phyloP scores from a whole-genome alignment of 1,139 yeast species.

The Taphrina betulina region DNA sequence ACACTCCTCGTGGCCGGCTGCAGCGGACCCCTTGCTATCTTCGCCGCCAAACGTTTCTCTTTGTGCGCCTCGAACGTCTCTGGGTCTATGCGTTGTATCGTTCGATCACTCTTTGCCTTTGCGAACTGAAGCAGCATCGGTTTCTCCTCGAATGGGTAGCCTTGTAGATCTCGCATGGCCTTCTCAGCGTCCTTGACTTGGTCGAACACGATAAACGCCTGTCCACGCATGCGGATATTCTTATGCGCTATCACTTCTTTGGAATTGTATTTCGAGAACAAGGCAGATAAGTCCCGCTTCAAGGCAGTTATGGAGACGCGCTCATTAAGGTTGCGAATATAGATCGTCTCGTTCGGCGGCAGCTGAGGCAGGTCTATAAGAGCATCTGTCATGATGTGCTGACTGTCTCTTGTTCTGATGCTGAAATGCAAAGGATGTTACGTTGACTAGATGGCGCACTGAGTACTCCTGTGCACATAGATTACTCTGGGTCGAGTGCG shows the following conservation, averaged over 20 bases:
- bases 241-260: conserved; percentile 60
- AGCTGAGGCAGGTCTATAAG: conserved; percentile 6
- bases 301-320: conserved; percentile 58
- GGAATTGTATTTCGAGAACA: conserved; percentile 53
- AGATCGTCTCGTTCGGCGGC: conserved; percentile 44
- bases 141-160: conserved; percentile 54
- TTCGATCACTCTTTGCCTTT: conserved; percentile 53
- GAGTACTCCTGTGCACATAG: too few species aligned
- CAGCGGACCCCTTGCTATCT: conserved; percentile 41
- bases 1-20: conserved; percentile 35
- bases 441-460: too few species aligned
- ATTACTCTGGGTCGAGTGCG: too few species aligned
- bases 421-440: too few species aligned
- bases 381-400: background rate
- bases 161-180: conserved; percentile 54
- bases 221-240: conserved; percentile 70
- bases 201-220: conserved; percentile 75
- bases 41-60: conserved; percentile 32
- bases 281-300: conserved; percentile 48
- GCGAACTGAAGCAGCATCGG: conserved; percentile 52
- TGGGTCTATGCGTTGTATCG: conserved; percentile 41
- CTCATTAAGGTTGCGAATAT: conserved; percentile 71
- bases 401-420: background rate
- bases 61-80: conserved; percentile 39
- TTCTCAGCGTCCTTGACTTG: conserved; percentile 49